Conservation (phyloP, 495 filamentous ascomycete genomes). For the Achaetomiella virescens region DNA sequence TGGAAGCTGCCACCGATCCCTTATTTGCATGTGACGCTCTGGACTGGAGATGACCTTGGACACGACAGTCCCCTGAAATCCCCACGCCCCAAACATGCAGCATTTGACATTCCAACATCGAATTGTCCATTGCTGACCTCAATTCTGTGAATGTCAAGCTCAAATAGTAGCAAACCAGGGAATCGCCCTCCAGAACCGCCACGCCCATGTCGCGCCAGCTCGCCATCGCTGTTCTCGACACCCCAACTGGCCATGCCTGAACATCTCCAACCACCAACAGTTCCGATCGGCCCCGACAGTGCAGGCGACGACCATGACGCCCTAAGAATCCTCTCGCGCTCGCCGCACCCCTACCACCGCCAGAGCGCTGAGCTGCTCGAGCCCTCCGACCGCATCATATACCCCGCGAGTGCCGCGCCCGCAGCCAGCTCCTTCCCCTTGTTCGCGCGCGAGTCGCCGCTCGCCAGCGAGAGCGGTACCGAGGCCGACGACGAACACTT, state of each 20-base stretch:
- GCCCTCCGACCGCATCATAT: conserved; percentile 29
- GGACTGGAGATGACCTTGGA: no score
- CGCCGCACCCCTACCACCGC: conserved; percentile 71
- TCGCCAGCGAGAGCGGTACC: conserved; percentile 79
- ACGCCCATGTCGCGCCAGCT: conserved; percentile 12
- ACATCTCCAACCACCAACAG: conserved; percentile 30
- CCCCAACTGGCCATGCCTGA: conserved; percentile 32
- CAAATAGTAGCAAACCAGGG: not conserved
- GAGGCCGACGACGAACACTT: conserved; percentile 86
- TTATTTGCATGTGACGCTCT: no score
- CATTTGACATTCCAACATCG: no score
- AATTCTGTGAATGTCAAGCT: no score
- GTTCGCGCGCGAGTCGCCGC: conserved; percentile 42
- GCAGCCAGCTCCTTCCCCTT: conserved; percentile 5
- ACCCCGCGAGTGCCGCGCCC: not conserved
- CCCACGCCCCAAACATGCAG: no score
- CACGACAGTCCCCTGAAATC: no score
- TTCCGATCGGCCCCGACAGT: conserved; percentile 11
- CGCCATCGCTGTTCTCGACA: no score
- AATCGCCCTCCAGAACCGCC: not conserved
- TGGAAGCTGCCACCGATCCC: no score
- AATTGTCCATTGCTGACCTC: no score
- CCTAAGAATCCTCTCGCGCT: conserved; percentile 57
- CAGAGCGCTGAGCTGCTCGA: conserved; percentile 46
- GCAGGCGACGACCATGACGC: conserved; percentile 19